Base-by-base conservation (phyloP, 495 filamentous ascomycete species). In the Aspergillus wentii region DNA sequence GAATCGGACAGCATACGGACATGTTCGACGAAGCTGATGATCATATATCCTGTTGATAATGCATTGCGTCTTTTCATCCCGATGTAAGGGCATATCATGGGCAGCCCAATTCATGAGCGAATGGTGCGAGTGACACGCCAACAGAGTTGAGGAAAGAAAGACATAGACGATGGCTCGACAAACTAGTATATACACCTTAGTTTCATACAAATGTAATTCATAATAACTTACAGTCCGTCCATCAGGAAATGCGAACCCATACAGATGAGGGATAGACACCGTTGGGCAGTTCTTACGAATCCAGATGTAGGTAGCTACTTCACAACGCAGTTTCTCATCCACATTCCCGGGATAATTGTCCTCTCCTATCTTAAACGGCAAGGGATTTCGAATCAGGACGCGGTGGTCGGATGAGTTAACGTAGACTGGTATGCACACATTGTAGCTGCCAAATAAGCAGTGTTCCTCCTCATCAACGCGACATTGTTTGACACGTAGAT, bases 391-490 rank as follows among this genome's bases (percentile, higher is more conserved):
- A 43, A 69, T 42, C 2, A 66, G 46, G 5, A 59, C 49, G 13
- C 40, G 46, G 36, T 58, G 35, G 6, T 36, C 49, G 23, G 45
- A 30, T 25, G 28, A 17, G 18, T 48, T 27, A 41, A 67, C 34
- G 30, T 48, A 38, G 27, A 60, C 46, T 32, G 59, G 59, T 34
- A 68, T 56, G 50, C 62, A 70, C 9, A 68, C 51, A 46, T 68
- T 68, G 50, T 59, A 71, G 43, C 61, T 66, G 2, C 63, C 64
- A 38, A 38, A 48, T 10, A 62, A 35, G 62, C 64, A 71, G n/a
- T 62, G 43, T 9, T 44, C 34, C 18, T 48, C 31, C 11, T 51
- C 44, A 22, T 41, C 42, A n/a, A 61, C 25, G 8, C 37, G 43
- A 35, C 61, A 53, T 4, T 17, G 25, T 29, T 46, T 49, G 11